Conservation (phyloP, 192 early-diverging fungal genomes). For the Oehlia diaphana region DNA sequence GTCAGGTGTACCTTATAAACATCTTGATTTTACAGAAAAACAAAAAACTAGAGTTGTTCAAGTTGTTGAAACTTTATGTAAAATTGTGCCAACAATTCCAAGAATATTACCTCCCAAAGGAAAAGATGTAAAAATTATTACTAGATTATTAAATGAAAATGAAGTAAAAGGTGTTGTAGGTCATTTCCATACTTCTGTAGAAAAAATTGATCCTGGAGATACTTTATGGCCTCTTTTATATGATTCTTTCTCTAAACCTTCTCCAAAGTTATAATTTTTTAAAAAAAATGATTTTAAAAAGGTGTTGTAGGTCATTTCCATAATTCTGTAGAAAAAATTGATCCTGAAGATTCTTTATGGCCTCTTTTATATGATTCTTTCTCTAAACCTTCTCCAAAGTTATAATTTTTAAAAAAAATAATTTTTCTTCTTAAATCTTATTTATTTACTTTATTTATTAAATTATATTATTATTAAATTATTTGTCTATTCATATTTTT, state of each 20-base stretch:
- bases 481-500: no score
- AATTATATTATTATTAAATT: no score
- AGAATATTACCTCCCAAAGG: not conserved
- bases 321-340: not conserved
- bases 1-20: not conserved
- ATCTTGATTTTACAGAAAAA: not conserved
- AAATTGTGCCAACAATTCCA: not conserved
- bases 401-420: not conserved
- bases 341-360: not conserved
- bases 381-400: not conserved
- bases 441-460: not conserved
- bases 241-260: not conserved
- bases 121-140: not conserved
- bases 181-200: not conserved
- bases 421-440: not conserved
- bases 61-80: slow-evolving; percentile 3
- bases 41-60: not conserved
- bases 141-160: not conserved
- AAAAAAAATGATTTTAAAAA: no score
- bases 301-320: not conserved
- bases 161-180: not conserved
- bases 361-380: not conserved
- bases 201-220: not conserved
- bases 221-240: not conserved
- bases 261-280: not conserved